These are phyloP conservation scores for Ceratobasidium sp. DNA, from an alignment of 1,284 basidiomycete genomes.

Conservation along the genomic window DNA sequence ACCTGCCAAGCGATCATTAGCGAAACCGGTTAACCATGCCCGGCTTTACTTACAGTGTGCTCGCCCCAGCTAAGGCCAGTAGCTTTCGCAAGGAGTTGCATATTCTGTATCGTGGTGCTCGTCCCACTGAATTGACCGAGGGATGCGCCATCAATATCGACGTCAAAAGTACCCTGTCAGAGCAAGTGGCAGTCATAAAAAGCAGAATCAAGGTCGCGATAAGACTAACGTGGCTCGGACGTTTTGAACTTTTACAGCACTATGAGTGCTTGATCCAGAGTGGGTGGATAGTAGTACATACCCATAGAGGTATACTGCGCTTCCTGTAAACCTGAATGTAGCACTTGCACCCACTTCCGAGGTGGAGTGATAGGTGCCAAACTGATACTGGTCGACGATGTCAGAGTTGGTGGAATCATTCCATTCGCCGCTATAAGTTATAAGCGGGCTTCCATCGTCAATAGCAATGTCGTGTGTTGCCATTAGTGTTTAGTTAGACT, in stretches of 20 bases:
- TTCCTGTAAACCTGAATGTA: conserved; percentile 34
- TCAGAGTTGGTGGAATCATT: conserved; percentile 27
- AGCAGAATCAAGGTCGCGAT: neutral
- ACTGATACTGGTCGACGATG: conserved; percentile 26
- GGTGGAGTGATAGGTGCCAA: conserved; percentile 29
- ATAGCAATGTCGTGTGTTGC: conserved; percentile 38
- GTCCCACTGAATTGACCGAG: conserved; percentile 17
- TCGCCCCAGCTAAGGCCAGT: conserved; percentile 21
- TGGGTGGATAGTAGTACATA: neutral
- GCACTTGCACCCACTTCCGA: conserved; percentile 25
- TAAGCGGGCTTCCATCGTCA: conserved; percentile 34
- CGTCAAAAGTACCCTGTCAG: conserved; percentile 18
- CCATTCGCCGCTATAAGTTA: conserved; percentile 33
- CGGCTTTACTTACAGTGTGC: conserved; percentile 5
- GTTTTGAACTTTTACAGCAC: conserved; percentile 12
- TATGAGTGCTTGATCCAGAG: neutral
- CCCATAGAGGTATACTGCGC: conserved; percentile 27
- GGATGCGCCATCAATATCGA: conserved; percentile 22
- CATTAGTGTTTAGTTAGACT: conserved; percentile 11
- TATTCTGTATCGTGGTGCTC: conserved; percentile 6
- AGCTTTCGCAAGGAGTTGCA: conserved; percentile 10
- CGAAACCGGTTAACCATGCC: neutral
- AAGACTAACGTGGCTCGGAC: conserved; percentile 31
- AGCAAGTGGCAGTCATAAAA: neutral
- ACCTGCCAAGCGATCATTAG: conserved; percentile 10